These are phyloP conservation scores for Fomitopsis pulvina DNA, from an alignment of 768 basidiomycete genomes.

Conservation along the genomic window DNA sequence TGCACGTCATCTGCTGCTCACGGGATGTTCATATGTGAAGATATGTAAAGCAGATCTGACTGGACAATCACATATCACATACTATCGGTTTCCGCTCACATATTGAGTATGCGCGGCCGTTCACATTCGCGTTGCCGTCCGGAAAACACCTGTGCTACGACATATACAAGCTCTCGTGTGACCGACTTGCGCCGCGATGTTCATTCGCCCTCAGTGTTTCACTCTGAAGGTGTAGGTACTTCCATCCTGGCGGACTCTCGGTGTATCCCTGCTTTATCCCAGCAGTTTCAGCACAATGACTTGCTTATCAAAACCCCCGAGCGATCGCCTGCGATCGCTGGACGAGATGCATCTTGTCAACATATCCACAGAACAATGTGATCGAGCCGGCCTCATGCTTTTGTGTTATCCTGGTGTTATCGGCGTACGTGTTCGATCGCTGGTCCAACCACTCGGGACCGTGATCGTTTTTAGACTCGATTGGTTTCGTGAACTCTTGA, in stretches of 20 bases:
- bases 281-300: not conserved
- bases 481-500: not conserved
- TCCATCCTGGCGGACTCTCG: too few species aligned
- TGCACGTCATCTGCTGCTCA: not conserved
- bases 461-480: not conserved
- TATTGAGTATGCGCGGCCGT: too few species aligned
- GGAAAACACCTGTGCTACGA: too few species aligned
- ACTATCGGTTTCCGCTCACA: not conserved
- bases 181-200: too few species aligned
- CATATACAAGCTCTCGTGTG: too few species aligned
- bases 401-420: too few species aligned
- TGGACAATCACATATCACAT: not conserved
- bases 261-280: not conserved
- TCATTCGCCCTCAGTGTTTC: too few species aligned
- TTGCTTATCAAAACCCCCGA: not conserved
- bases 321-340: not conserved
- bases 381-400: not conserved
- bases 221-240: too few species aligned
- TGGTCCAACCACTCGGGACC: not conserved
- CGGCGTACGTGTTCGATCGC: not conserved
- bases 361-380: not conserved
- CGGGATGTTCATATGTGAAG: slow-evolving; percentile 9
- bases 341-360: not conserved
- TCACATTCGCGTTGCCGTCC: too few species aligned
- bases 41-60: slow-evolving; percentile 15